Evolutionary conservation across 306 rosid species (phyloP).

Genomic region (Trifolium subterraneum): DNA sequence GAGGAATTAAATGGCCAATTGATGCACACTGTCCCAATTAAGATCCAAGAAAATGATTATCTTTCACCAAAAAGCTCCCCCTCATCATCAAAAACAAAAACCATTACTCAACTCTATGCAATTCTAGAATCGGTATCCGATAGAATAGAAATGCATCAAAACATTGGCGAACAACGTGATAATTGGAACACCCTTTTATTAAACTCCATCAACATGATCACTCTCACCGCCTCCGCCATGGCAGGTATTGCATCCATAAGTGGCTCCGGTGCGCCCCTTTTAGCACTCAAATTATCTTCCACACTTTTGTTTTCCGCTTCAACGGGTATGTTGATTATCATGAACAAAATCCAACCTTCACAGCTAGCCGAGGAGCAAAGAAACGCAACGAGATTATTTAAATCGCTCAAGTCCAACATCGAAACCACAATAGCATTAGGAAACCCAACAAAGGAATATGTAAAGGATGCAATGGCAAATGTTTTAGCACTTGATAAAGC

Average conservation of each 20-base stretch:
- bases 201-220: slow-evolving; percentile 81
- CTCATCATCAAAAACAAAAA: slow-evolving; percentile 24
- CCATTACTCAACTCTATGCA: slow-evolving; percentile 56
- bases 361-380: slow-evolving; percentile 90
- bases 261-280: slow-evolving; percentile 37
- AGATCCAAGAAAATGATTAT: slow-evolving; percentile 15
- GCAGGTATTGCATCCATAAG: slow-evolving; percentile 56
- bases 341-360: slow-evolving; percentile 88
- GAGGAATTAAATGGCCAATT: slow-evolving; percentile 51
- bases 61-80: background rate
- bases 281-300: slow-evolving; percentile 63
- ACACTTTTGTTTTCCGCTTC: slow-evolving; percentile 72
- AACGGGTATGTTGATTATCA: slow-evolving; percentile 62
- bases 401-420: slow-evolving; percentile 58
- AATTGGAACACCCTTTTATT: slow-evolving; percentile 82
- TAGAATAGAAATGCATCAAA: slow-evolving; percentile 78
- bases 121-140: slow-evolving; percentile 69
- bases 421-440: slow-evolving; percentile 54
- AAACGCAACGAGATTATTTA: slow-evolving; percentile 72
- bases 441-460: slow-evolving; percentile 44
- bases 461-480: slow-evolving; percentile 53
- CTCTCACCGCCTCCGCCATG: slow-evolving; percentile 72
- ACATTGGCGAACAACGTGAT: slow-evolving; percentile 65
- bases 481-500: slow-evolving; percentile 77
- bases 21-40: slow-evolving; percentile 36